Percentiles rank a stretch among this genome's conserved stretches.
Conservation (phyloP, 352 stramenopile genomes). For the Aphanomyces astaci region DNA sequence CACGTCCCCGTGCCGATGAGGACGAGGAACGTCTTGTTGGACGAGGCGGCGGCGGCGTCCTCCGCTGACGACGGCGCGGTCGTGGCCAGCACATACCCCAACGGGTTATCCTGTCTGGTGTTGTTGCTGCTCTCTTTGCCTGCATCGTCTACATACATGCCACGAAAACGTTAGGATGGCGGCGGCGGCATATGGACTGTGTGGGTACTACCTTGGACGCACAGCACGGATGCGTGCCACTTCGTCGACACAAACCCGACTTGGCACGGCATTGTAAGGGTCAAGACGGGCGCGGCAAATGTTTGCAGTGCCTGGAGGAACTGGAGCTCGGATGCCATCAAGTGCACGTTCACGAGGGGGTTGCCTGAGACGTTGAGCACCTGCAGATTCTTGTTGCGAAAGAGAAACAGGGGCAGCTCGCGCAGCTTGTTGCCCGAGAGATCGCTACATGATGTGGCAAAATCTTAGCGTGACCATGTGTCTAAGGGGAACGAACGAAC, state of each 20-base stretch:
- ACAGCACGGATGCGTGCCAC: not conserved
- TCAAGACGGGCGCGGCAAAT: not conserved
- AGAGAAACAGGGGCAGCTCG: constrained; percentile 3
- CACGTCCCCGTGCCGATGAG: not conserved
- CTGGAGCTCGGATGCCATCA: not conserved
- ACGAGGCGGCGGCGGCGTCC: not conserved
- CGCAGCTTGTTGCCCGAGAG: not conserved
- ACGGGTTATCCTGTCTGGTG: too few relatives aligned
- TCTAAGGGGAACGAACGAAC: too few relatives aligned
- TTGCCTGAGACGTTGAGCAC: constrained; percentile 9
- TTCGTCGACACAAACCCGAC: not conserved
- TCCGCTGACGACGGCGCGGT: too few relatives aligned
- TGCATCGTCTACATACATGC: too few relatives aligned
- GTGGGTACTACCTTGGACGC: not conserved
- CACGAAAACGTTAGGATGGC: too few relatives aligned
- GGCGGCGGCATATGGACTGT: not conserved
- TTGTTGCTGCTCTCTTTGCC: too few relatives aligned
- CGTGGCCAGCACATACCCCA: too few relatives aligned
- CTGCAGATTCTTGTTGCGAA: not conserved
- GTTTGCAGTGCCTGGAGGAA: constrained; percentile 1
- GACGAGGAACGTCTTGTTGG: not conserved
- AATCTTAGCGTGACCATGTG: too few relatives aligned
- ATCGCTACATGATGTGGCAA: too few relatives aligned
- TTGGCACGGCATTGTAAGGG: not conserved
- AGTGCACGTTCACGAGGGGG: not conserved